Conservation (phyloP, 495 filamentous ascomycete species). For the Gamarada debralockiae region DNA sequence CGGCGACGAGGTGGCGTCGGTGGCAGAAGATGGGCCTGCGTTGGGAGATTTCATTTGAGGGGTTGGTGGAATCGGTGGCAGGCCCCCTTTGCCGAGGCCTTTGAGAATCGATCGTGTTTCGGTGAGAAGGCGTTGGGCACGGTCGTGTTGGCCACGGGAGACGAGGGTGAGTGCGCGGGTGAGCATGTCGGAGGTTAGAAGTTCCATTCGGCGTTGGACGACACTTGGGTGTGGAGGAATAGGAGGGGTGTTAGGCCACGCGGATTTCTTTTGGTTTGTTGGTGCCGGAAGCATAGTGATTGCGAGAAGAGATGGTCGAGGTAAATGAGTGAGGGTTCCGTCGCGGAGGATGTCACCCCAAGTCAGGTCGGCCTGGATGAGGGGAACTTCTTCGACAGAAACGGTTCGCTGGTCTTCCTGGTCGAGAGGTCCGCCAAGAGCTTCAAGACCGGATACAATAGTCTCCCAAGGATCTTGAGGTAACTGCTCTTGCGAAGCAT, state of each 20-base stretch:
- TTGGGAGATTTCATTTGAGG: conserved; percentile 24
- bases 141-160: conserved; percentile 86
- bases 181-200: conserved; percentile 97
- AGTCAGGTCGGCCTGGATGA: conserved; percentile 91
- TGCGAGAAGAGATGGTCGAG: conserved; percentile 87
- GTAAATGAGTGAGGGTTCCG: conserved; percentile 80
- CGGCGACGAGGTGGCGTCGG: conserved; percentile 20
- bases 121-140: conserved; percentile 82
- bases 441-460: conserved; percentile 92
- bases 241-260: conserved; percentile 63
- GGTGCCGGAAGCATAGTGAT: conserved; percentile 95
- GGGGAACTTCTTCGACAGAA: conserved; percentile 90
- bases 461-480: conserved; percentile 97
- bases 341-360: conserved; percentile 95
- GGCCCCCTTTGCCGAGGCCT: conserved; percentile 89
- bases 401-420: conserved; percentile 78
- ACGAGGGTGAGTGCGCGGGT: conserved; percentile 89
- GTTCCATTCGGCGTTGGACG: conserved; percentile 95
- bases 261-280: conserved; percentile 51
- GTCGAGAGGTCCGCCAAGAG: conserved; percentile 86
- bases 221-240: conserved; percentile 95
- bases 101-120: conserved; percentile 96
- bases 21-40: not conserved
- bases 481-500: conserved; percentile 74
- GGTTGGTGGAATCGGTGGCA: conserved; percentile 79